Base-by-base conservation (phyloP, 331 rosid genomes). In the Dryas integrifolia region DNA sequence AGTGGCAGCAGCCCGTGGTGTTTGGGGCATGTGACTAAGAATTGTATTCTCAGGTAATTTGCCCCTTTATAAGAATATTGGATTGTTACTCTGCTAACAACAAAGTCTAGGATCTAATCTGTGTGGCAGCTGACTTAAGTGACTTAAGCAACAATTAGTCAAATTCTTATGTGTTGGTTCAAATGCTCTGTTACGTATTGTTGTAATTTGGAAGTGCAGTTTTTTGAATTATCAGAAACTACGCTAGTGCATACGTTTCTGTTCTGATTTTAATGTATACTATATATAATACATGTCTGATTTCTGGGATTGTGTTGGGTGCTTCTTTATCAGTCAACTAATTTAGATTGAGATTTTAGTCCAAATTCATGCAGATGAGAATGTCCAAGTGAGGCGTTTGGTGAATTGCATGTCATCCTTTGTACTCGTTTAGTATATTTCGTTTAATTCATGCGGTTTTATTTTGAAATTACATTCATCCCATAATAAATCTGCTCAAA, bases 1-100 rank as follows among this genome's bases (percentile, higher is more conserved):
- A 87, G 88, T 86, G 70, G 88, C 96, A 58, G 61, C 93, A 3
- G 95, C 97, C 69, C 97, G 96, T 5, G 97, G 97, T 64, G 87
- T 95, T 40, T 95, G 99, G 99, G 99, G 99, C n/a, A 92, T 95
- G 99, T 95, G 72, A 88, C 74, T 47, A 10, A 16, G 52, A 68
- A 58, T 21, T 26, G 53, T 18, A 24, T 40, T 58, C 35, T 55
- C 9, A 21, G 57, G 65, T 70, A 49, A 72, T 74, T 45, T 38
- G 70, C 39, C 65, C 38, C 57, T 59, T 51, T 65, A 49, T 35
- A 57, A 21, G 58, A 56, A 57, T 51, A 69, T 24, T 35, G 59
- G 63, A 49, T 53, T 46, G 74, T 64, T 60, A 24, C 26, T 67
- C 40, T 46, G 70, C 79, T 65, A 62, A 40, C 13, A 64, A n/a